These are phyloP conservation scores for Bondarzewia mesenterica DNA, from an alignment of 1,284 basidiomycete genomes.

Conservation along the genomic window DNA sequence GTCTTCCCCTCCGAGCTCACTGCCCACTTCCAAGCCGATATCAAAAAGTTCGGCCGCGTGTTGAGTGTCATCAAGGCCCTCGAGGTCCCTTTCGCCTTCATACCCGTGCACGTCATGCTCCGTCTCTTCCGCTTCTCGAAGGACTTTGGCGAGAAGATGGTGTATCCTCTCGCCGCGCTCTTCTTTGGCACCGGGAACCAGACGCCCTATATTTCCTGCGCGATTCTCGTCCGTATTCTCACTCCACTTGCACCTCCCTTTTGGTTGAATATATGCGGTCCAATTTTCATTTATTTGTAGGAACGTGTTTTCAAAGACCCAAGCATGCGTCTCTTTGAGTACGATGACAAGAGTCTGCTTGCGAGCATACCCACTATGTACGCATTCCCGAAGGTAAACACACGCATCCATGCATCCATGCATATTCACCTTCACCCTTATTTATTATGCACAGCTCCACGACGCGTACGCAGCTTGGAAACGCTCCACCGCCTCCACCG, in stretches of 20 bases:
- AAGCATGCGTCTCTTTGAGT: constrained; percentile 40
- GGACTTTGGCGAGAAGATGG: constrained; percentile 49
- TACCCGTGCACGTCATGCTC: constrained; percentile 52
- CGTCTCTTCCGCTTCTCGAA: constrained; percentile 51
- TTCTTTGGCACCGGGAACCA: constrained; percentile 59
- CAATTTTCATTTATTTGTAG: constrained; percentile 8
- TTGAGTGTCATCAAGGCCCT: constrained; percentile 45
- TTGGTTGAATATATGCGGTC: neutral
- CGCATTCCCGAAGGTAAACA: constrained; percentile 25
- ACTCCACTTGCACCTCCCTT: neutral
- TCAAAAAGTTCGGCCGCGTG: constrained; percentile 49
- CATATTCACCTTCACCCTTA: constrained; percentile 29
- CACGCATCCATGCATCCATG: constrained; percentile 22
- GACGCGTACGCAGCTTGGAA: constrained; percentile 42
- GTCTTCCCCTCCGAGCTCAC: constrained; percentile 51
- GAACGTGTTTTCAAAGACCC: constrained; percentile 53
- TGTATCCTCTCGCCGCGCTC: constrained; percentile 48
- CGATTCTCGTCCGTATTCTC: constrained; percentile 30
- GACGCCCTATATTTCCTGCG: constrained; percentile 49
- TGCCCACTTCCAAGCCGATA: constrained; percentile 41
- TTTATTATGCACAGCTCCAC: constrained; percentile 34
- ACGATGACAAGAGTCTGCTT: constrained; percentile 22
- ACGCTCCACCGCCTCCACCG: constrained; percentile 29
- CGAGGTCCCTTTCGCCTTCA: constrained; percentile 48
- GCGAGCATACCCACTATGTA: constrained; percentile 26